Evolutionary conservation across 176 grass and related monocot species (phyloP).

Genomic region (Phoenix roebelenii): DNA sequence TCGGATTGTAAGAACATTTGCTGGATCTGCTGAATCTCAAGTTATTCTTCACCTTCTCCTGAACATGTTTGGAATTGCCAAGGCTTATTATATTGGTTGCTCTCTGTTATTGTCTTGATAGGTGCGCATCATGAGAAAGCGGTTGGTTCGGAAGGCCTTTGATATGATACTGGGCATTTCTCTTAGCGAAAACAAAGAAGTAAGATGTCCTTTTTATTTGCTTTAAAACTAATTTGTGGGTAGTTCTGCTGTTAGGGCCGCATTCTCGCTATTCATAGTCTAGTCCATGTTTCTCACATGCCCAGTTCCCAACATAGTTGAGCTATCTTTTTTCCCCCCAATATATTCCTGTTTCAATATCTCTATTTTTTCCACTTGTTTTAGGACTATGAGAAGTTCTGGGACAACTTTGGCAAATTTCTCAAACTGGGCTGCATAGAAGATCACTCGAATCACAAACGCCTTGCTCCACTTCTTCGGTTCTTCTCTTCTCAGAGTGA

Average conservation of each 20-base stretch:
- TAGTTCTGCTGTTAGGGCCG: no score
- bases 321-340: background rate
- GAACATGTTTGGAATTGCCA: constrained; percentile 5
- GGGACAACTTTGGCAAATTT: constrained; percentile 95
- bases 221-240: no score
- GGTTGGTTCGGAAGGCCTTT: constrained; percentile 82
- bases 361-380: background rate
- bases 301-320: no score
- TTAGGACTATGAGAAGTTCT: constrained; percentile 64
- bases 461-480: constrained; percentile 82
- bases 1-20: constrained; percentile 63
- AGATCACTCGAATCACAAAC: constrained; percentile 88
- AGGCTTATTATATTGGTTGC: background rate
- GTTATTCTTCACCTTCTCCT: background rate
- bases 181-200: constrained; percentile 89
- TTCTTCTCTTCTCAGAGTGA: constrained; percentile 97
- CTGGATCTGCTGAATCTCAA: background rate
- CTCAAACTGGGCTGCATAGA: constrained; percentile 86
- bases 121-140: constrained; percentile 98
- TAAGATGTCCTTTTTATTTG: constrained; percentile 22
- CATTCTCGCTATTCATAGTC: no score
- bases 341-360: background rate
- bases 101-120: constrained; percentile 5
- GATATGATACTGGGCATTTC: constrained; percentile 99
- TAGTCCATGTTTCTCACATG: no score